Conservation (phyloP, 768 basidiomycete species). For the Suillus subaureus region DNA sequence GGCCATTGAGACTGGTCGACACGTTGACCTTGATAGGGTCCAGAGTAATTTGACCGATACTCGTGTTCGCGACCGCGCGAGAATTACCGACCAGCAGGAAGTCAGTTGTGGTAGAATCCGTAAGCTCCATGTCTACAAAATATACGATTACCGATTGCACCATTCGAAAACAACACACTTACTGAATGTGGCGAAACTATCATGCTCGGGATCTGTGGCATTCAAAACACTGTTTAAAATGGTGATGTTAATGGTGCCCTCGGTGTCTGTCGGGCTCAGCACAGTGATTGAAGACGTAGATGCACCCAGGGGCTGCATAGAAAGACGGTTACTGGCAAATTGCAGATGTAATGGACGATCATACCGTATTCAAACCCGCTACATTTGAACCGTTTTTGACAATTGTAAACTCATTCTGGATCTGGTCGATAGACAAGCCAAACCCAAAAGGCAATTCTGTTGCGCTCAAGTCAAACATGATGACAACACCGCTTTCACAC, state of each 20-base stretch:
- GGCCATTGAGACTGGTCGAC: slow-evolving; percentile 57
- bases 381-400: slow-evolving; percentile 52
- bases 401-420: slow-evolving; percentile 68
- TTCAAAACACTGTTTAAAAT: slow-evolving; percentile 56
- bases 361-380: slow-evolving; percentile 62
- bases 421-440: slow-evolving; percentile 54
- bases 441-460: slow-evolving; percentile 76
- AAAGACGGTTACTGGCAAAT: slow-evolving; percentile 7
- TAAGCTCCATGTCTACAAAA: slow-evolving; percentile 55
- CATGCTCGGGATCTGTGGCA: slow-evolving; percentile 49
- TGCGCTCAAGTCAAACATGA: slow-evolving; percentile 9
- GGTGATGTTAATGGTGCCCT: slow-evolving; percentile 65
- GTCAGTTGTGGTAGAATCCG: slow-evolving; percentile 44
- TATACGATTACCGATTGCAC: slow-evolving; percentile 2
- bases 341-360: background rate
- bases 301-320: slow-evolving; percentile 56
- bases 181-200: slow-evolving; percentile 63
- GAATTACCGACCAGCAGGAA: slow-evolving; percentile 66
- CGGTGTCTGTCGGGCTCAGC: slow-evolving; percentile 53
- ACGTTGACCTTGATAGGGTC: slow-evolving; percentile 75
- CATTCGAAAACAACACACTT: slow-evolving; percentile 21
- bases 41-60: slow-evolving; percentile 67
- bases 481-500: background rate
- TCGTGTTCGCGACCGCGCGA: slow-evolving; percentile 58
- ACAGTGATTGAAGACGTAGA: slow-evolving; percentile 63